Conservation (phyloP, 768 basidiomycete genomes). For the Leccinum longicurvipes region DNA sequence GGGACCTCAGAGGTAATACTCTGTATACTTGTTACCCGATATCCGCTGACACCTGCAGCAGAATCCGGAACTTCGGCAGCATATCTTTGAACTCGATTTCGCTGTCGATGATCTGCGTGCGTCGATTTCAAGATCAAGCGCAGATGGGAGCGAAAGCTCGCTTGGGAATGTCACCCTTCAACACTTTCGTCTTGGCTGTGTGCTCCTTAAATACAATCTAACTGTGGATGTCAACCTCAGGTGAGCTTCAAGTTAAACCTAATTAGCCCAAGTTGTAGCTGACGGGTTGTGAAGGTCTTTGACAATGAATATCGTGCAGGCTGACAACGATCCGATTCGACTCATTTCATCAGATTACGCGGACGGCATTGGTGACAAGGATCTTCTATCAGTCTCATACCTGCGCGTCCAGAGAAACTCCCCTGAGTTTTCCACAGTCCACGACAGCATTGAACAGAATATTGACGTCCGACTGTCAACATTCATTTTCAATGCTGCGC, state of each 20-base stretch:
- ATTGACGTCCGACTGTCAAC: conserved; percentile 88
- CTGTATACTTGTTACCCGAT: neutral
- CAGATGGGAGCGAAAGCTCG: conserved; percentile 61
- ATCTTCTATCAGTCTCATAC: conserved; percentile 80
- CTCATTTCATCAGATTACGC: conserved; percentile 62
- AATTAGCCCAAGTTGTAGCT: neutral
- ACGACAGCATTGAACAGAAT: conserved; percentile 85
- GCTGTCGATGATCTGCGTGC: conserved; percentile 80
- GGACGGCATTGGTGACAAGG: conserved; percentile 42
- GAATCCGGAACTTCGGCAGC: conserved; percentile 44
- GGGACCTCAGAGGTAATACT: conserved; percentile 50
- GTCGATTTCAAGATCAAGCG: conserved; percentile 66
- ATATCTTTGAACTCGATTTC: conserved; percentile 82
- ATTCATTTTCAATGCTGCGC: conserved; percentile 82
- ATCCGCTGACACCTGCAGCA: conserved; percentile 10
- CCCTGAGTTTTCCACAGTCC: conserved; percentile 75
- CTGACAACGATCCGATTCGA: conserved; percentile 47
- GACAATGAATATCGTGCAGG: conserved; percentile 69
- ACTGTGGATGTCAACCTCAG: conserved; percentile 78
- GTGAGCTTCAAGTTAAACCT: conserved; percentile 40
- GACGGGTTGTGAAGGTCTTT: conserved; percentile 51
- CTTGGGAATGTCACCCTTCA: conserved; percentile 80
- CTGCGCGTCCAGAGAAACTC: conserved; percentile 76
- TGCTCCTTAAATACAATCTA: conserved; percentile 81
- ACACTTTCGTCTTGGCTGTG: conserved; percentile 72